A percentile compares a stretch with the other conserved stretches of the same genome.
phyloP scores from a whole-genome alignment of 148 eudicot genomes.

The Vaccinium vitisidaea region DNA sequence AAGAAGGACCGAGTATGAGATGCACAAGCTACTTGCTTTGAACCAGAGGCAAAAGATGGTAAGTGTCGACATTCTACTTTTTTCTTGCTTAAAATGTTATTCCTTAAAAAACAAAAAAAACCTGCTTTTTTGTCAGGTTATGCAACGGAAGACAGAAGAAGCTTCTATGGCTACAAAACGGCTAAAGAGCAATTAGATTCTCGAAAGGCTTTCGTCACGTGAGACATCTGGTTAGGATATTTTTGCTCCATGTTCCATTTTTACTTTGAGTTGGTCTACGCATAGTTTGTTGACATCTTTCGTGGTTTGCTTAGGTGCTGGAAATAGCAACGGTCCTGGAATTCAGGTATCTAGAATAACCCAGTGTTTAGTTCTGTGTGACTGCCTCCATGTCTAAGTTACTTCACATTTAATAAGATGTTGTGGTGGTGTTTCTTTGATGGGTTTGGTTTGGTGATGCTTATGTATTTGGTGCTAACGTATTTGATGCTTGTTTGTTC shows the following conservation, averaged over 20 bases:
- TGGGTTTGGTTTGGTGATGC: constrained; percentile 3
- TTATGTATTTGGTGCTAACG: background rate
- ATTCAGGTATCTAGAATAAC: constrained; percentile 53
- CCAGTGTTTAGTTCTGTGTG: background rate
- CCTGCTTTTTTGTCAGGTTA: constrained; percentile 47
- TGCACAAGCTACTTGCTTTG: constrained; percentile 90
- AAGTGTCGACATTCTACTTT: background rate
- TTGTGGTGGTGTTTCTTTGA: constrained; percentile 10
- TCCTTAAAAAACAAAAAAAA: background rate
- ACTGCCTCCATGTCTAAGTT: background rate
- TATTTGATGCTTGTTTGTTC: background rate
- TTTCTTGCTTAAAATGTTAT: background rate
- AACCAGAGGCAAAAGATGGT: constrained; percentile 98
- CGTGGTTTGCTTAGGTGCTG: constrained; percentile 29
- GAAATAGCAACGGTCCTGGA: constrained; percentile 59
- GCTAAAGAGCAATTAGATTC: constrained; percentile 82
- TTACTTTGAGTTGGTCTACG: background rate
- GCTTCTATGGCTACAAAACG: constrained; percentile 89
- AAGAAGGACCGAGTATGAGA: constrained; percentile 96
- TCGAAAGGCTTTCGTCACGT: constrained; percentile 73
- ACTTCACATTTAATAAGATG: background rate
- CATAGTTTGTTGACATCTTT: constrained; percentile 9
- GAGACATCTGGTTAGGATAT: constrained; percentile 48
- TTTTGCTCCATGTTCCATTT: background rate
- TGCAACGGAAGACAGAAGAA: constrained; percentile 97